Conservation (phyloP, 2,329 filamentous ascomycete species). For the Penicillium expansum region DNA sequence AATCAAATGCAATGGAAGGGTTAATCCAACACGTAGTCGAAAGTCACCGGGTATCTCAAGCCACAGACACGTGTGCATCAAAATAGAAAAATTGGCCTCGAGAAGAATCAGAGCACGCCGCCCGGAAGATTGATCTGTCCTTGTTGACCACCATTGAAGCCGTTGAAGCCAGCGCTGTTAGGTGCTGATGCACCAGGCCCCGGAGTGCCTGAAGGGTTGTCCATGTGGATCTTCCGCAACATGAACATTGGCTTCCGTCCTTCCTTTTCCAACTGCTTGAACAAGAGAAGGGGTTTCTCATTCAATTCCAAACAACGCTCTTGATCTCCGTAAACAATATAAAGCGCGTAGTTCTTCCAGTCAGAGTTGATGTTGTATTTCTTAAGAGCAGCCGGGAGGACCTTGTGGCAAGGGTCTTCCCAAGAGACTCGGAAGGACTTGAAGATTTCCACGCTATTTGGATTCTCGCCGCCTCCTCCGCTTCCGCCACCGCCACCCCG, state of each 20-base stretch:
- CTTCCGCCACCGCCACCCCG: constrained; percentile 23
- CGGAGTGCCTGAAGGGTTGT: constrained; percentile 21
- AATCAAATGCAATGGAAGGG: constrained; percentile 5
- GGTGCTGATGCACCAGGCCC: constrained; percentile 25
- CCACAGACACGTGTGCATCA: constrained; percentile 9
- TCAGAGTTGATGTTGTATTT: constrained; percentile 99
- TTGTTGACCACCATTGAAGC: constrained; percentile 27
- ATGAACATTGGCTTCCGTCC: constrained; percentile 99
- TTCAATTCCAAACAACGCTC: constrained; percentile 89
- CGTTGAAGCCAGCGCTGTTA: constrained; percentile 34
- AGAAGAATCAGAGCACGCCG: constrained; percentile 29
- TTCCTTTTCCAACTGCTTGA: constrained; percentile 96
- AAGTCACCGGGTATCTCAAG: constrained; percentile 15
- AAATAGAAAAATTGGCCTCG: neutral
- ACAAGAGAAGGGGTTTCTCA: constrained; percentile 90
- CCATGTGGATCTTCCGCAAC: constrained; percentile 66
- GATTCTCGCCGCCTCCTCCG: constrained; percentile 12
- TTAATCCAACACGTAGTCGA: neutral
- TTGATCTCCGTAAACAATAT: constrained; percentile 98
- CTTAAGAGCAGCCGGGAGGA: constrained; percentile 89
- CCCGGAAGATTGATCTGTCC: constrained; percentile 35
- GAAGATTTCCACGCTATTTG: constrained; percentile 80
- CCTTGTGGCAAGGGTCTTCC: constrained; percentile 97
- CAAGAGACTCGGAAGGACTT: constrained; percentile 98
- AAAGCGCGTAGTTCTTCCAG: constrained; percentile 94